These are phyloP conservation scores for Tetraselmis striata DNA, from an alignment of 139 green algal genomes.

Conservation along the genomic window DNA sequence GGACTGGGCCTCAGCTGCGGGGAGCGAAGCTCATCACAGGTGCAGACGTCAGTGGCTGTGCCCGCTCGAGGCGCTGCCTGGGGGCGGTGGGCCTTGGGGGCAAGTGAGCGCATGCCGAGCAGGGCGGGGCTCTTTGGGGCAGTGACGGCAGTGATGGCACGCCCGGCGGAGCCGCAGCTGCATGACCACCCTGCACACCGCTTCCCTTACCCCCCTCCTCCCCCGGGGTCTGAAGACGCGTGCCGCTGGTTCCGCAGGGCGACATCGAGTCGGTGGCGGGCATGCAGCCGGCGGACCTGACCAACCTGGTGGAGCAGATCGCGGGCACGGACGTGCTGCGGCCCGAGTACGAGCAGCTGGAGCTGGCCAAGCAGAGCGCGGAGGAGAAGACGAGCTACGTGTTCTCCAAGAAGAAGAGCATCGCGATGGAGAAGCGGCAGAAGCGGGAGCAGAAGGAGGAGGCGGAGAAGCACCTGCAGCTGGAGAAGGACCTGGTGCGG, in stretches of 20 bases:
- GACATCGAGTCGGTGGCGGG: slow-evolving; percentile 93
- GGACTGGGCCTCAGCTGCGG: too few relatives aligned
- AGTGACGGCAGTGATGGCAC: too few relatives aligned
- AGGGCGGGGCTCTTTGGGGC: too few relatives aligned
- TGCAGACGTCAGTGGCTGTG: too few relatives aligned
- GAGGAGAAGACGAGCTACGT: slow-evolving; percentile 58
- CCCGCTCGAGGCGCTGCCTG: too few relatives aligned
- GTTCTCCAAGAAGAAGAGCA: slow-evolving; percentile 68
- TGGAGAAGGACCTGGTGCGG: slow-evolving; percentile 67
- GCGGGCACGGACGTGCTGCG: slow-evolving; percentile 55
- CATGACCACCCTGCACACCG: too few relatives aligned
- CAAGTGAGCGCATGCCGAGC: too few relatives aligned
- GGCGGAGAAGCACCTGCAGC: slow-evolving; percentile 76
- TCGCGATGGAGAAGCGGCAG: slow-evolving; percentile 70
- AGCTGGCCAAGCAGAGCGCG: slow-evolving; percentile 37
- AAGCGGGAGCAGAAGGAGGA: slow-evolving; percentile 98
- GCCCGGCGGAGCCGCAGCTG: too few relatives aligned
- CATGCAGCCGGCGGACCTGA: slow-evolving; percentile 77
- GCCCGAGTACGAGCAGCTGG: slow-evolving; percentile 65
- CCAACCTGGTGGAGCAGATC: slow-evolving; percentile 85
- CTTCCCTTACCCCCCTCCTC: too few relatives aligned
- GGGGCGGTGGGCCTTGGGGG: too few relatives aligned
- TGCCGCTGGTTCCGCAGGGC: slow-evolving; percentile 69
- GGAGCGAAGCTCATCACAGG: too few relatives aligned
- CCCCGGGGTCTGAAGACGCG: too few relatives aligned